phyloP scores from a whole-genome alignment of 257 asterid species.

The Salvia hispanica region DNA sequence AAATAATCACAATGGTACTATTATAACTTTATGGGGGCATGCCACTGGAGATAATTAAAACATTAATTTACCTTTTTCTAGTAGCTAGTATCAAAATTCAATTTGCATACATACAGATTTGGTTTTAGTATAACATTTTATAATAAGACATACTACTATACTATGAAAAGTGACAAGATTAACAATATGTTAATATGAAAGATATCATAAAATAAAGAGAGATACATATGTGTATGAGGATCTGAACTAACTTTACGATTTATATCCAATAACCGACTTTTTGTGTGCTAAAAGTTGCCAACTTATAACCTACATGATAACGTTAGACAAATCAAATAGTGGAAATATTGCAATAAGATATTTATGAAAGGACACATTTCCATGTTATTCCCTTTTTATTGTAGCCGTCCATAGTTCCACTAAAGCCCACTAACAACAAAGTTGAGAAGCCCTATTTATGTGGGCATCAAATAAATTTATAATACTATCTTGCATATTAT shows the following conservation, averaged over 20 bases:
- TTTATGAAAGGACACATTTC: not conserved
- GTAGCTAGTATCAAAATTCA: not conserved
- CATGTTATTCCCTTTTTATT: constrained; percentile 30
- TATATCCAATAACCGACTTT: constrained; percentile 8
- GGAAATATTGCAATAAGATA: constrained; percentile 16
- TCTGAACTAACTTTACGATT: constrained; percentile 1
- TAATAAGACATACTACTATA: not conserved
- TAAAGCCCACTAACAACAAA: constrained; percentile 34
- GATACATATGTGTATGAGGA: not conserved
- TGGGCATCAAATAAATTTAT: not conserved
- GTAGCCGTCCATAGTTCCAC: constrained; percentile 37
- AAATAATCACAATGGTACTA: too few species aligned
- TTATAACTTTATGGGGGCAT: not conserved
- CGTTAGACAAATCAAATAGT: constrained; percentile 15
- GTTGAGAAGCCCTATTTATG: constrained; percentile 13
- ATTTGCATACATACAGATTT: not conserved
- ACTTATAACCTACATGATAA: constrained; percentile 26
- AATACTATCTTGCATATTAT: too few species aligned
- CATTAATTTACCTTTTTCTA: not conserved
- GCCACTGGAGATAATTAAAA: not conserved
- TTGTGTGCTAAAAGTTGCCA: constrained; percentile 15
- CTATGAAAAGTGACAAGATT: not conserved
- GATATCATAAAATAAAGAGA: constrained; percentile 17
- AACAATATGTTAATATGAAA: not conserved
- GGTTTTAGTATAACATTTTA: constrained; percentile 9